Conservation (phyloP, 1,139 yeast genomes). For the Lodderomyces margitis region DNA sequence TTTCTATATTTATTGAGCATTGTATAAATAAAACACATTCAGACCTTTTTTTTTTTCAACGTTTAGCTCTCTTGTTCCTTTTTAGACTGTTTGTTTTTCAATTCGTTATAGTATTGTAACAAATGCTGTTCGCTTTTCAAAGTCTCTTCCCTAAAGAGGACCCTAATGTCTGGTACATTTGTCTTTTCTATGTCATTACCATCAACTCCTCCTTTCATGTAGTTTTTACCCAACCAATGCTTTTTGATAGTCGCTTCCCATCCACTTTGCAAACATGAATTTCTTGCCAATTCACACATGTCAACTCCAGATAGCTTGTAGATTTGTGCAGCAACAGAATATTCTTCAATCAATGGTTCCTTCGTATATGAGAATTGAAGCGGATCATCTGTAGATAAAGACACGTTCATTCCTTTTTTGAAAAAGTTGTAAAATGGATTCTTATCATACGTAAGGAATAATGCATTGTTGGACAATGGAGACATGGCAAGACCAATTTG, state of each 20-base stretch:
- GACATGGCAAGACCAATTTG: slow-evolving; percentile 99
- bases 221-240: slow-evolving; percentile 89
- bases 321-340: slow-evolving; percentile 96
- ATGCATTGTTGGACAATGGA: slow-evolving; percentile 92
- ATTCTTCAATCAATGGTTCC: slow-evolving; percentile 97
- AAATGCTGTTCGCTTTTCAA: slow-evolving; percentile 71
- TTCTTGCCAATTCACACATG: slow-evolving; percentile 88
- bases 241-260: slow-evolving; percentile 81
- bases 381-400: slow-evolving; percentile 72
- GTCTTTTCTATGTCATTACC: slow-evolving; percentile 93
- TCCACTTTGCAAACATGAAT: slow-evolving; percentile 90
- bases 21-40: not conserved
- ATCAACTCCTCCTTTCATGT: slow-evolving; percentile 57
- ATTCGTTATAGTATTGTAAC: slow-evolving; percentile 53
- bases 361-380: slow-evolving; percentile 93
- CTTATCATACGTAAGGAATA: slow-evolving; percentile 93
- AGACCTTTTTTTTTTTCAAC: too few species aligned
- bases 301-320: slow-evolving; percentile 91
- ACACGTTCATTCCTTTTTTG: slow-evolving; percentile 89
- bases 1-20: not conserved
- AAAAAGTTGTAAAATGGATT: slow-evolving; percentile 88
- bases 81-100: not conserved
- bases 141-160: slow-evolving; percentile 80
- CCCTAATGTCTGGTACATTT: slow-evolving; percentile 87
- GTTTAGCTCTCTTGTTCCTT: not conserved